A percentile compares a stretch with the other conserved stretches of the same genome.
Conservation (phyloP, 495 filamentous ascomycete species). For the Diplogelasinospora grovesii region DNA sequence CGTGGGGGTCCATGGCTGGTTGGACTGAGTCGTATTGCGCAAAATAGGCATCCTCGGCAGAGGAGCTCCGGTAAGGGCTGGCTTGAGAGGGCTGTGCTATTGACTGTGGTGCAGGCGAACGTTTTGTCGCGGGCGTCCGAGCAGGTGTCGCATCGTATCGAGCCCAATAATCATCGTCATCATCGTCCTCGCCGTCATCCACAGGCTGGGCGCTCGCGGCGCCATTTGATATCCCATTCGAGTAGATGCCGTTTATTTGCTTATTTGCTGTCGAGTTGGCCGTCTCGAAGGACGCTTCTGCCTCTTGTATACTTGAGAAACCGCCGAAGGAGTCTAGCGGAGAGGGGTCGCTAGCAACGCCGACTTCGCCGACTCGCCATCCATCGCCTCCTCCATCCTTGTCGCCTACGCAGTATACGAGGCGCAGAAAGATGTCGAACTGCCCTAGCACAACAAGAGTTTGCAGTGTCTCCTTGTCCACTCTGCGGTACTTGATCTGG, state of each 20-base stretch:
- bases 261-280: slow-evolving; percentile 15
- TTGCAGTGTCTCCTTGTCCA: slow-evolving; percentile 85
- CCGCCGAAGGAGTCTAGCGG: slow-evolving; percentile 36
- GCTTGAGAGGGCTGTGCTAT: slow-evolving; percentile 6
- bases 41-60: slow-evolving; percentile 71
- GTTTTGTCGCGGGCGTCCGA: slow-evolving; percentile 62
- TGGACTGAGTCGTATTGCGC: slow-evolving; percentile 84
- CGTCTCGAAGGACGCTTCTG: slow-evolving; percentile 36
- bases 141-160: slow-evolving; percentile 83
- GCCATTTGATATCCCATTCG: slow-evolving; percentile 6
- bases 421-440: slow-evolving; percentile 45
- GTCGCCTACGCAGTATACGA: slow-evolving; percentile 53
- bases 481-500: slow-evolving; percentile 58
- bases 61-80: slow-evolving; percentile 17
- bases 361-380: slow-evolving; percentile 81
- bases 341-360: slow-evolving; percentile 46
- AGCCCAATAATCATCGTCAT: slow-evolving; percentile 92
- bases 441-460: slow-evolving; percentile 52
- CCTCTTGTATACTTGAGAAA: slow-evolving; percentile 30
- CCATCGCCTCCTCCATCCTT: slow-evolving; percentile 59
- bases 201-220: slow-evolving; percentile 6
- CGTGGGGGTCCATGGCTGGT: slow-evolving; percentile 83
- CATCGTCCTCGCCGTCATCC: slow-evolving; percentile 52
- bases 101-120: slow-evolving; percentile 48
- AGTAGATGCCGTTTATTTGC: background rate